Base-by-base conservation (phyloP, 768 basidiomycete species). In the Boletellus sp. region DNA sequence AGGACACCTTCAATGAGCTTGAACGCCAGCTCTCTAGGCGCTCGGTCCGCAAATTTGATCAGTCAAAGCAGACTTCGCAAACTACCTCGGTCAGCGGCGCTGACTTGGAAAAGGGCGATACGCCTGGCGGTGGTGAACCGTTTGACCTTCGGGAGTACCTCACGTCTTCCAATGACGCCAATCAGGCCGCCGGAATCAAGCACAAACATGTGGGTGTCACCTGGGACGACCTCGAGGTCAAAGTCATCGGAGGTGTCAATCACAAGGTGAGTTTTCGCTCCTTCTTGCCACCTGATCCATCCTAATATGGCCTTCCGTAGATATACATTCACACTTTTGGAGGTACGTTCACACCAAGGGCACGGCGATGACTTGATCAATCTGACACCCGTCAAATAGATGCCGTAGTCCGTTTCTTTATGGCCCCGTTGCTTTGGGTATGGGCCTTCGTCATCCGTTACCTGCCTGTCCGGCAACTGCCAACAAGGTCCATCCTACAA, bases 181-280 rank as follows among this genome's bases (percentile, higher is more conserved):
- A 80, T 43, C 78, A 86, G 47, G 62, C 67, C 17, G 84, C 83
- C 3, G 86, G 86, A 15, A 83, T 87, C 41, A 78, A 77, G 51
- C 81, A 84, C 58, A 89, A 89, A 61, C 82, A 85, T 51, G 84
- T 89, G 8, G 85, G 85, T 28, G 81, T 90, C 20, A 79, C 80
- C 22, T 90, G 87, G 87, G 77, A 85, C 45, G 74, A 83, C 56
- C 69, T 90, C 1, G 71, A 80, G 50, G 87, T 88, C 28, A 71
- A 79, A 6, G 84, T 81, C 28, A 50, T 74, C 4, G 86, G 84
- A 17, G 78, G 77, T 12, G 59, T 68, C 11, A 73, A 78, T 62
- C 73, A 70, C 62, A 87, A 86, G 72, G 85, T 78, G 41, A 37
- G 71, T 51, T 11, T 7, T 23, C 19, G 23, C 11, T 37, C 17